Conservation (phyloP, 192 early-diverging fungal species). For the Gaertneriomyces semiglobifer region DNA sequence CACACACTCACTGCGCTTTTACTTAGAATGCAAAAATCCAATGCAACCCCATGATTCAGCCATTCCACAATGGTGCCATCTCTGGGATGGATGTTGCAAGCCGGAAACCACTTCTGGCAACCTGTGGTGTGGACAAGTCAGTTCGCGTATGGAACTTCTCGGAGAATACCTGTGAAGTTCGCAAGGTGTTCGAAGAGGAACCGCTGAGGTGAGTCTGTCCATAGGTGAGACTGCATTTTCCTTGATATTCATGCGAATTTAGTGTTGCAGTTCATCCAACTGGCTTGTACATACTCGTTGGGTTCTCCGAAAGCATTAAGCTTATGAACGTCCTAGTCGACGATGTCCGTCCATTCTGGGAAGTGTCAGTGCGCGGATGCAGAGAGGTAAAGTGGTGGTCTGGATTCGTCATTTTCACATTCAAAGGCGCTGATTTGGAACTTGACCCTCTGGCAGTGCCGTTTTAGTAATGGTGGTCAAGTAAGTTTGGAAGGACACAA, state of each 20-base stretch:
- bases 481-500: slow-evolving; percentile 4
- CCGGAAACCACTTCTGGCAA: slow-evolving; percentile 57
- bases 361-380: slow-evolving; percentile 47
- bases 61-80: slow-evolving; percentile 52
- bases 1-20: neutral
- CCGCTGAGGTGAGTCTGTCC: slow-evolving; percentile 35
- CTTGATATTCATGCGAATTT: neutral
- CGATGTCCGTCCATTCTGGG: slow-evolving; percentile 56
- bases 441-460: slow-evolving; percentile 35
- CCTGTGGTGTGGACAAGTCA: slow-evolving; percentile 52
- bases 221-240: neutral
- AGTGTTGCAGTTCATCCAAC: slow-evolving; percentile 56
- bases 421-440: neutral
- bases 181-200: slow-evolving; percentile 50
- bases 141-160: slow-evolving; percentile 62
- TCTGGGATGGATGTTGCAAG: slow-evolving; percentile 51
- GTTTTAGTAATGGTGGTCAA: slow-evolving; percentile 53
- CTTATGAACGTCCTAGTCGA: slow-evolving; percentile 58
- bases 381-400: slow-evolving; percentile 36
- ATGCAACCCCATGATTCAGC: slow-evolving; percentile 42
- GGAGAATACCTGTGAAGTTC: slow-evolving; percentile 54
- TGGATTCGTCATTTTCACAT: neutral
- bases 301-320: slow-evolving; percentile 50
- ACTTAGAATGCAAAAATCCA: slow-evolving; percentile 33
- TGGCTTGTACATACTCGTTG: slow-evolving; percentile 56